These are phyloP conservation scores for Talaromyces sp. DNA, from an alignment of 2,329 filamentous ascomycete species.

Conservation along the genomic window DNA sequence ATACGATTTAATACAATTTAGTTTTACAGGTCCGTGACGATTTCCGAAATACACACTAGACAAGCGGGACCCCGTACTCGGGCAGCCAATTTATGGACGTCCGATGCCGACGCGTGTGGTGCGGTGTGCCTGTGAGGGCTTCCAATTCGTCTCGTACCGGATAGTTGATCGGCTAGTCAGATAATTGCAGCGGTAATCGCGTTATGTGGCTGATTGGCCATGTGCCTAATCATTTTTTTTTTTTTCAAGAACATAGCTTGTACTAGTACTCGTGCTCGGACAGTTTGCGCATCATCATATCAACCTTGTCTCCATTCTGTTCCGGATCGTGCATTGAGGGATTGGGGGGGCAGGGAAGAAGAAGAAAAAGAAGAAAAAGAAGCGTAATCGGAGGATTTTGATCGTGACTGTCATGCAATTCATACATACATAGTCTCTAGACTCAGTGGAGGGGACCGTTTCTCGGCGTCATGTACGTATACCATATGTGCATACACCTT, in stretches of 20 bases:
- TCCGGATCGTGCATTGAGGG: background rate
- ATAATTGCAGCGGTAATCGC: constrained; percentile 6
- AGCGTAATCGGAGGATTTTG: constrained; percentile 1
- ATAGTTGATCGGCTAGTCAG: background rate
- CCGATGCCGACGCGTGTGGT: no score
- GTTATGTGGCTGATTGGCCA: background rate
- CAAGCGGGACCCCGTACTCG: background rate
- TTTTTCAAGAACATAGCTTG: no score
- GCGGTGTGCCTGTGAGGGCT: background rate
- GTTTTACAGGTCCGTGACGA: background rate
- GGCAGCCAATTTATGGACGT: background rate
- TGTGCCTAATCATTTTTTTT: background rate
- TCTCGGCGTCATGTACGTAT: background rate
- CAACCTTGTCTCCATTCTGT: background rate
- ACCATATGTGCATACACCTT: background rate
- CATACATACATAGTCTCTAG: background rate
- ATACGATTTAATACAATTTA: background rate
- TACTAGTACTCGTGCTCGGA: background rate
- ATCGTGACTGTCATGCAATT: background rate
- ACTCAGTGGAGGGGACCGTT: background rate
- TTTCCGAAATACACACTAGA: background rate
- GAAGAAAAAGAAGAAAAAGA: background rate
- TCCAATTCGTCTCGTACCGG: background rate
- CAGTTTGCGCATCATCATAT: no score
- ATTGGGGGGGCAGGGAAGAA: background rate